These are phyloP conservation scores for Wickerhamomyces tratensis DNA, from an alignment of 805 yeast species.

Conservation along the genomic window DNA sequence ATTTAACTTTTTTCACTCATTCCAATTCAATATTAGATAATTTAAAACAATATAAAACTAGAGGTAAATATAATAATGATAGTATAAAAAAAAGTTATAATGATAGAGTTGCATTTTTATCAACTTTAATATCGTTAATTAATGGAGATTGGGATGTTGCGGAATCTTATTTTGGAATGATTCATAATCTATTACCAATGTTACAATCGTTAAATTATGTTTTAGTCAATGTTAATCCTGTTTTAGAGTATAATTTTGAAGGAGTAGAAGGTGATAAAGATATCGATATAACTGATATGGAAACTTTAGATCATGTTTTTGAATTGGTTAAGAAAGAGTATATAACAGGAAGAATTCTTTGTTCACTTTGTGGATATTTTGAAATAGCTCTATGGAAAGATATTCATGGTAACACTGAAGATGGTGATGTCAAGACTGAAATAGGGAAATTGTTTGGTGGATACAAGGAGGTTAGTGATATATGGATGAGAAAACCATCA, in stretches of 20 bases:
- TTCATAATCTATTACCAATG: neutral
- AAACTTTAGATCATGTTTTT: constrained; percentile 14
- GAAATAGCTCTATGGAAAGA: constrained; percentile 15
- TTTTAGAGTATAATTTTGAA: constrained; percentile 10
- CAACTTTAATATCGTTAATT: constrained; percentile 13
- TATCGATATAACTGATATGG: constrained; percentile 1
- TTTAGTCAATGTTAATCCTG: constrained; percentile 12
- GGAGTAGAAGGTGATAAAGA: neutral
- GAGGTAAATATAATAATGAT: too few relatives aligned
- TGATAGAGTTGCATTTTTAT: constrained; percentile 6
- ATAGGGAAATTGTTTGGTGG: neutral
- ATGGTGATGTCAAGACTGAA: neutral
- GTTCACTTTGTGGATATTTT: constrained; percentile 24
- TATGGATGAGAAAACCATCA: too few relatives aligned
- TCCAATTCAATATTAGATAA: constrained; percentile 9
- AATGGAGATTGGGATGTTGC: constrained; percentile 13
- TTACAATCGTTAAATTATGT: constrained; percentile 5
- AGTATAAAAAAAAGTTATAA: neutral
- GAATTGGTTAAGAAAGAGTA: constrained; percentile 15
- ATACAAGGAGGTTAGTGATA: too few relatives aligned
- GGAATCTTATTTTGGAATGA: constrained; percentile 1
- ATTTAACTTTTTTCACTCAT: constrained; percentile 15
- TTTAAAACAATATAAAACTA: neutral
- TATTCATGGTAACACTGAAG: constrained; percentile 1
- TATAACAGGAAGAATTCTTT: constrained; percentile 25